These are phyloP conservation scores for Rostrohypoxylon terebratum DNA, from an alignment of 495 filamentous ascomycete genomes.

Conservation along the genomic window DNA sequence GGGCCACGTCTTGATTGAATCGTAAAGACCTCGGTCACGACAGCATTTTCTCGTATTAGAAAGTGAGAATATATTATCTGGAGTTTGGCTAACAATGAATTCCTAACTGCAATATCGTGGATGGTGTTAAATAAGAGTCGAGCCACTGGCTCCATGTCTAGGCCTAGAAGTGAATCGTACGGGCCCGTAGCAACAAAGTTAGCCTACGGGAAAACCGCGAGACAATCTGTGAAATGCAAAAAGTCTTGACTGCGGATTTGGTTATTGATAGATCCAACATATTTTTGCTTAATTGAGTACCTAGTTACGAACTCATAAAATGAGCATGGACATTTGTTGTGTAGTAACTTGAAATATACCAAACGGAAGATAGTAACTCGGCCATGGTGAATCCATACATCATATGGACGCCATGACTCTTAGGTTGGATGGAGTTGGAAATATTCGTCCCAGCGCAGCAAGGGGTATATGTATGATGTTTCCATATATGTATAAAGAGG, in stretches of 20 bases:
- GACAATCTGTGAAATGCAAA: too few relatives aligned
- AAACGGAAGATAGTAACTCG: background rate
- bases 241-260: too few relatives aligned
- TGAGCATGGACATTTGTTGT: too few relatives aligned
- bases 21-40: background rate
- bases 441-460: background rate
- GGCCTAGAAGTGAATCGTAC: too few relatives aligned
- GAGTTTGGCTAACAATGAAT: background rate
- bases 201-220: too few relatives aligned
- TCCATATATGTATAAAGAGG: slow-evolving; percentile 36
- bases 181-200: too few relatives aligned
- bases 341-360: background rate
- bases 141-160: too few relatives aligned
- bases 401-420: background rate
- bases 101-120: background rate
- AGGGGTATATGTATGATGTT: slow-evolving; percentile 14
- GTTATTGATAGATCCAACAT: too few relatives aligned
- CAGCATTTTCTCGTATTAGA: background rate
- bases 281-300: too few relatives aligned
- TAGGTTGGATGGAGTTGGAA: background rate
- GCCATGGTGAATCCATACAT: background rate
- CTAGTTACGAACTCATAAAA: too few relatives aligned
- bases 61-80: background rate
- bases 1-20: background rate
- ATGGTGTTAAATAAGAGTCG: background rate